Base-by-base conservation (phyloP, 2,329 filamentous ascomycete genomes). In the Alternaria tenuissima region DNA sequence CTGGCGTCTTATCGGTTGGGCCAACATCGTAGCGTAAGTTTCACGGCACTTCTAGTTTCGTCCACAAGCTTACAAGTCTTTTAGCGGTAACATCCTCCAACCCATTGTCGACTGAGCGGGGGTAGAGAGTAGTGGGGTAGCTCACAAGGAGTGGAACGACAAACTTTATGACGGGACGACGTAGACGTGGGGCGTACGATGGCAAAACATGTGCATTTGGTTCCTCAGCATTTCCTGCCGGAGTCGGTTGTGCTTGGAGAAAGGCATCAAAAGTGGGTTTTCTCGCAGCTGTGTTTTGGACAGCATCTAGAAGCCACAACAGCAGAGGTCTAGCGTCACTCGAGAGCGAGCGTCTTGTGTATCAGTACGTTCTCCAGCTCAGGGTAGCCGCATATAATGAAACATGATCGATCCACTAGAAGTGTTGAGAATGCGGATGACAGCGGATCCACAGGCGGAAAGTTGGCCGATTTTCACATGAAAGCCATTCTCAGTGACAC, bases 1-100 rank as follows among this genome's bases (percentile, higher is more conserved):
- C 83, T 98, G 94, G 94, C 92, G 75, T 64, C 71, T 79, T 20
- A 80, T 80, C 64, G 78, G 78, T 38, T 80, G 78, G 78, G 78
- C 78, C 48, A 80, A 79, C 65, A 80, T 80, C 57, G 77, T 79
- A 49, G 75, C 78, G 78, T 80, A 76, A 76, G 77, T 78, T 43
- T 52, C 53, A 30, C 64, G 53, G 51, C 41, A 20, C 24, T 6
- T 39, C 28, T 32, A 48, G n/a, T 47, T 30, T 20, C 30, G 24
- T 14, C 14, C 39, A 39, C 28, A 20, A 54, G 62, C 69, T 76
- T 61, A 77, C 62, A 38, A 36, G 36, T 38, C 11, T 49, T 24
- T 34, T 61, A 80, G 78, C 57, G 78, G 78, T 55, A 75, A 78
- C 63, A 76, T 78, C 22, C 76, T 80, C 28, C 67, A 77, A 61